Evolutionary conservation across 2,329 filamentous ascomycete species (phyloP), one percentile per base, ranked within the genome.

Genomic region (Exophiala sp.): DNA sequence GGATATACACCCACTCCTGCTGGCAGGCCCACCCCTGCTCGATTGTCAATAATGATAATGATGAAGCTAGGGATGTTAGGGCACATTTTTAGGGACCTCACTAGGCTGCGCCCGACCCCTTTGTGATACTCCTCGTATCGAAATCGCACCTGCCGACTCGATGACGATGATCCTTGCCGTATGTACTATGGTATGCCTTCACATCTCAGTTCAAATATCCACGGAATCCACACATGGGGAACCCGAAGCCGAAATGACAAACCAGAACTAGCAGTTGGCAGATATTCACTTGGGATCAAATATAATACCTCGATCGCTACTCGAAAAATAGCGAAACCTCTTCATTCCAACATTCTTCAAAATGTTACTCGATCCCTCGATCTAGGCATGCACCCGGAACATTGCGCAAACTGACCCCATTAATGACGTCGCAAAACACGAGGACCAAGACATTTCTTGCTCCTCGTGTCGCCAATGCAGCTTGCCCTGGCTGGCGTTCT

Each of bases 401-500:
- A 45, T 21, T 45, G 40, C 41, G 50, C 29, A 18, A 34, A 11
- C 21, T 11, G 21, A 16, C n/a, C 47, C 21, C 40, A 40, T 35
- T 18, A 38, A 39, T 54, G 46, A 54, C 46, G 51, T 54, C 34
- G 39, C 36, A 11, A 20, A 49, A 54, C 51, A 54, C 51, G 51
- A 54, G 51, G 29, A 12, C 39, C 38, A 48, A 54, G 45, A 49
- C 51, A 48, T 43, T 48, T 14, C 9, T 48, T 21, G 9, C 35
- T 41, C 18, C 36, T 50, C 20, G 47, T 50, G 47, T 29, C 39
- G 33, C 48, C 24, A 18, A 21, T 47, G 20, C 41, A 43, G 41
- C 41, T 38, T 21, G 34, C 10, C 42, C 42, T 47, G 42, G 42
- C 43, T 35, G 46, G 42, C 46, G 42, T 29, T 29, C 42, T 21